Conservation (phyloP, 2,329 filamentous ascomycete species). For the Raffaelea arxii region DNA sequence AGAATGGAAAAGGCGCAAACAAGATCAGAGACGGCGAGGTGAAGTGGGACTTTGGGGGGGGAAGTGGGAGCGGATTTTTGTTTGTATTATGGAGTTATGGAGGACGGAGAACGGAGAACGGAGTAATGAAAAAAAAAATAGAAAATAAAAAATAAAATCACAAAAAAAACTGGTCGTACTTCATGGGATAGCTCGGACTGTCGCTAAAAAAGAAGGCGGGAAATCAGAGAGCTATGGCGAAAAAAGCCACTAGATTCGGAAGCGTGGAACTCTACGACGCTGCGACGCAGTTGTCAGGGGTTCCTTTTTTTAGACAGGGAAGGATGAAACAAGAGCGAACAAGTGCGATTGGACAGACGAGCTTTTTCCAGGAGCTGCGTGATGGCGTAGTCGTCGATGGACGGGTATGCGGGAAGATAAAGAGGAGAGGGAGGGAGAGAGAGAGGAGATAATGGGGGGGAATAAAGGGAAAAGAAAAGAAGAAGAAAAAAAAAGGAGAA, state of each 20-base stretch:
- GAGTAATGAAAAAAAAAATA: background rate
- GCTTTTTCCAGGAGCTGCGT: too few relatives aligned
- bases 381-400: too few relatives aligned
- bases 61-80: too few relatives aligned
- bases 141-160: too few relatives aligned
- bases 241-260: too few relatives aligned
- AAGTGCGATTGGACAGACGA: too few relatives aligned
- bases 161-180: too few relatives aligned
- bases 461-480: background rate
- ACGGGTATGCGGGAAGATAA: background rate
- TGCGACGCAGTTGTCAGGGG: constrained; percentile 6
- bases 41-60: background rate
- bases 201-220: background rate
- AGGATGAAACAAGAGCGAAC: too few relatives aligned
- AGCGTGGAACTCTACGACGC: background rate
- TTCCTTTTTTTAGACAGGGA: background rate
- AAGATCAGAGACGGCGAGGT: background rate
- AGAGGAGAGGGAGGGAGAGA: constrained; percentile 1
- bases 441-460: background rate
- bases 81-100: too few relatives aligned
- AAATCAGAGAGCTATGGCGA: too few relatives aligned
- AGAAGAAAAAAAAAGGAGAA: constrained; percentile 2
- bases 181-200: too few relatives aligned
- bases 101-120: background rate
- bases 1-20: background rate